Evolutionary conservation across 768 basidiomycete genomes (phyloP).

Genomic region (Trametes cinnabarina): DNA sequence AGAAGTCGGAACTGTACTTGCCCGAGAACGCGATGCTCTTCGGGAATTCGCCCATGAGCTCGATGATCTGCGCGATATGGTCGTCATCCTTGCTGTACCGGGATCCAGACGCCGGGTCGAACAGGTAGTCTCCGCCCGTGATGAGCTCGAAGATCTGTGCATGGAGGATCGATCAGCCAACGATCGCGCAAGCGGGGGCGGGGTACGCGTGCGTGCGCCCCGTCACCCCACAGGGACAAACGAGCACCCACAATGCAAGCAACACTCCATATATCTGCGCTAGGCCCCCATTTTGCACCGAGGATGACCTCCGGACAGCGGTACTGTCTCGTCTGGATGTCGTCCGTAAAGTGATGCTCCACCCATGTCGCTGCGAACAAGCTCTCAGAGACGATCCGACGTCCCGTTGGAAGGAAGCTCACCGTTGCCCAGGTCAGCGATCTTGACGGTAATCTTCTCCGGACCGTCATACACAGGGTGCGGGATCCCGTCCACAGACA

Average conservation of each 20-base stretch:
- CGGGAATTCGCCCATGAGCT: conserved; percentile 90
- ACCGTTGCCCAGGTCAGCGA: conserved; percentile 97
- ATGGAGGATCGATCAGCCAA: not conserved
- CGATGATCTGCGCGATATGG: conserved; percentile 97
- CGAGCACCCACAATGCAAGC: conserved; percentile 76
- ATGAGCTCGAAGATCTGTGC: conserved; percentile 88
- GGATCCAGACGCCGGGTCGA: conserved; percentile 93
- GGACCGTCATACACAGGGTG: conserved; percentile 34
- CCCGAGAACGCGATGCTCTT: conserved; percentile 81
- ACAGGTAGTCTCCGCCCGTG: conserved; percentile 96
- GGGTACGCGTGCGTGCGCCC: not conserved
- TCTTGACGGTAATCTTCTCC: conserved; percentile 92
- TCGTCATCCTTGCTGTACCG: conserved; percentile 96
- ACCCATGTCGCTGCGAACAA: conserved; percentile 70
- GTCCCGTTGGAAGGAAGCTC: conserved; percentile 27
- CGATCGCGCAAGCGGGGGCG: conserved; percentile 2
- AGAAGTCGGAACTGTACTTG: conserved; percentile 92
- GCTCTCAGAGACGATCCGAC: not conserved
- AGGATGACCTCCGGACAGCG: conserved; percentile 97
- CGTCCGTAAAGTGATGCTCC: conserved; percentile 97
- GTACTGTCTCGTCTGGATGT: conserved; percentile 97
- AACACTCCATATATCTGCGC: conserved; percentile 96
- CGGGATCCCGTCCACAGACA: conserved; percentile 30
- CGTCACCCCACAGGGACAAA: conserved; percentile 2
- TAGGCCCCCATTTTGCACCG: conserved; percentile 93